Percentiles rank a stretch among this genome's conserved stretches.
phyloP scores from a whole-genome alignment of 306 rosid species.

The Trifolium fragiferum region DNA sequence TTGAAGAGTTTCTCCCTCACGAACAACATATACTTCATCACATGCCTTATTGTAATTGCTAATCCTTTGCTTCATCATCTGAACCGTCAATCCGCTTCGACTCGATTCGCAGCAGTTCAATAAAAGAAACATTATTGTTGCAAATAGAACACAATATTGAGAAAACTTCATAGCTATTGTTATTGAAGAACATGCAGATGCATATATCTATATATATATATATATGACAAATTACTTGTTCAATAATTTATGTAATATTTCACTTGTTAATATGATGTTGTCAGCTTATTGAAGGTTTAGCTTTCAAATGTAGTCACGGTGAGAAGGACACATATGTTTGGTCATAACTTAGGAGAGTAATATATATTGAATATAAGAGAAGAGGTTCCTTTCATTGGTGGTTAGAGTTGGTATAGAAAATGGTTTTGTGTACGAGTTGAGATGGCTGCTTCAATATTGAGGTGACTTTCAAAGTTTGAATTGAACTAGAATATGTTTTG shows the following conservation, averaged over 20 bases:
- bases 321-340: slow-evolving; percentile 1
- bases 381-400: slow-evolving; percentile 36
- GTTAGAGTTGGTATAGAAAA: slow-evolving; percentile 44
- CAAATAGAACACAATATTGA: slow-evolving; percentile 19
- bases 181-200: slow-evolving; percentile 35
- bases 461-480: slow-evolving; percentile 32
- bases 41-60: slow-evolving; percentile 46
- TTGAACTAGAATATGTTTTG: slow-evolving; percentile 28
- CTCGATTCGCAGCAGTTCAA: slow-evolving; percentile 51
- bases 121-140: slow-evolving; percentile 22
- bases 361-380: slow-evolving; percentile 28
- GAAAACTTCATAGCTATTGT: slow-evolving; percentile 40
- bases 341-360: background rate
- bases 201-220: background rate
- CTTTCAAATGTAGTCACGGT: background rate
- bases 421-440: slow-evolving; percentile 36
- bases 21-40: slow-evolving; percentile 81
- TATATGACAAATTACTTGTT: slow-evolving; percentile 1
- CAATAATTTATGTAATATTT: background rate
- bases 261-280: background rate
- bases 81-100: slow-evolving; percentile 29
- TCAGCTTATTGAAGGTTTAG: background rate
- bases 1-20: slow-evolving; percentile 81
- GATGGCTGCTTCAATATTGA: slow-evolving; percentile 36
- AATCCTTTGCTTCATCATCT: slow-evolving; percentile 35